These are phyloP conservation scores for Saturnispora besseyi DNA, from an alignment of 805 yeast species.

Conservation along the genomic window DNA sequence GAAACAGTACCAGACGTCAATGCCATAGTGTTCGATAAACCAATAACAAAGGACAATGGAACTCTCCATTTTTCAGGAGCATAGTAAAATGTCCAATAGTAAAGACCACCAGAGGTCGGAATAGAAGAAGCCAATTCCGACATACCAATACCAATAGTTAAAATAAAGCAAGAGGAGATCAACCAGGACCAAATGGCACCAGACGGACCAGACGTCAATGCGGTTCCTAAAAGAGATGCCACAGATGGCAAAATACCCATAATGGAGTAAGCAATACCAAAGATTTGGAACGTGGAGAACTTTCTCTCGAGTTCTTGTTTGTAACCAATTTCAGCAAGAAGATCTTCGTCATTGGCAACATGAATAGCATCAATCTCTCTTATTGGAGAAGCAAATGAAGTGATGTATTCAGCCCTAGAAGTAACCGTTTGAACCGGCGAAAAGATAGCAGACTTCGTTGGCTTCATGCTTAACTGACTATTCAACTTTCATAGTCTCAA, in stretches of 20 bases:
- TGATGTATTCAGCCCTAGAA: constrained; percentile 14
- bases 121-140: constrained; percentile 56
- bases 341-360: constrained; percentile 24
- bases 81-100: constrained; percentile 57
- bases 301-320: constrained; percentile 55
- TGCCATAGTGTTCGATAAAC: constrained; percentile 57
- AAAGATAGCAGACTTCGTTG: constrained; percentile 3
- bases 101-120: constrained; percentile 69
- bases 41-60: constrained; percentile 51
- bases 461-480: neutral
- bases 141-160: constrained; percentile 50
- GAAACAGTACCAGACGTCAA: constrained; percentile 55
- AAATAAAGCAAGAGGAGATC: constrained; percentile 31
- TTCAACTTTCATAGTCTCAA: neutral
- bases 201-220: constrained; percentile 54
- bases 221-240: constrained; percentile 45
- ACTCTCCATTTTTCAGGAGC: constrained; percentile 45
- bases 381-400: constrained; percentile 16
- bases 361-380: constrained; percentile 25
- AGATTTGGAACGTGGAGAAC: constrained; percentile 47
- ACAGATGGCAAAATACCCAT: constrained; percentile 57
- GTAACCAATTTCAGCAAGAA: constrained; percentile 49
- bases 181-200: constrained; percentile 69
- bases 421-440: constrained; percentile 9
- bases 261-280: constrained; percentile 56